Base-by-base conservation (phyloP, 768 basidiomycete genomes). In the Mycena sanguinolenta region DNA sequence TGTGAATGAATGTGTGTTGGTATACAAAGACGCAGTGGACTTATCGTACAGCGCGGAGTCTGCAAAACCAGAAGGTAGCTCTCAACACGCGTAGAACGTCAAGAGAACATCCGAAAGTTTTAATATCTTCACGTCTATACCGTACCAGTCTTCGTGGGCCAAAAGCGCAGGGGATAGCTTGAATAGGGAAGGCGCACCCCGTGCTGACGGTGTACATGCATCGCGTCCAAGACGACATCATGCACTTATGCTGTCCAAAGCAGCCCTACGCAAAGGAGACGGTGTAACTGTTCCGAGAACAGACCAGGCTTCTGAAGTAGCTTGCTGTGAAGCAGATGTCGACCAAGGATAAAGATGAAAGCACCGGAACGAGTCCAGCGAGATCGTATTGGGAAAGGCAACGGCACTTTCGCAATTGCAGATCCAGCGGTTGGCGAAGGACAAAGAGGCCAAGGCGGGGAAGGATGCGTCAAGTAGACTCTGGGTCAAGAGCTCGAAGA, bases 371-470 rank as follows among this genome's bases (percentile, higher is more conserved):
- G 44, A 58, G 55, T 13, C 9, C 0, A 27, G 12, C 6, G 32
- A 28, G 9, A 27, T 38, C 3, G 57, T 13, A 2, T 54, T 7
- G 12, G 12, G 23, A 23, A 27, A 0, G 0, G 8, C 25, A 2
- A n/a, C n/a, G 19, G 10, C 19, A 0, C 2, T 1, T 19, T 49
- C 32, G 23, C 65, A 58, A 1, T 4, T 4, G 25, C 65, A 66
- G 14, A 3, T 4, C 17, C 38, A 12, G 10, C 10, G 3, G 17
- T 21, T 25, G 14, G 36, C 12, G 23, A 66, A 66, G 38, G 34
- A 25, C n/a, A 66, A 27, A n/a, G 65, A 66, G 10, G 65, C 44
- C 57, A 66, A 25, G 8, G 46, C 55, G 8, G 65, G 65, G 44
- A 66, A 58, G 6, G 55, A 36, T 17, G 32, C 10, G 32, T n/a